phyloP scores from a whole-genome alignment of 148 eudicot genomes.

The Nepenthes mirabilis region DNA sequence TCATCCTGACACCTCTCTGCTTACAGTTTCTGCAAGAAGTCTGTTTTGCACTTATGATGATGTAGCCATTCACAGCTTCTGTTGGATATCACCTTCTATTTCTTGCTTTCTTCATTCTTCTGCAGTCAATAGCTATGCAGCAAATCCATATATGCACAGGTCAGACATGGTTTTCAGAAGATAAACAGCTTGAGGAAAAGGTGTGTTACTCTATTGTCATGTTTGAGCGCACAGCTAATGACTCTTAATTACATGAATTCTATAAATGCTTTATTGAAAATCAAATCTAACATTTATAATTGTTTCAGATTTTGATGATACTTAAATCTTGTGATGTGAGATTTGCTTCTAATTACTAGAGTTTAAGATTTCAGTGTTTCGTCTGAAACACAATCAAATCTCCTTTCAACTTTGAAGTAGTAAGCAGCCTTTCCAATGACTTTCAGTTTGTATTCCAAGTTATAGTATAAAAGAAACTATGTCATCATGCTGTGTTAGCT shows the following conservation, averaged over 20 bases:
- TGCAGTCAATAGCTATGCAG: conserved; percentile 46
- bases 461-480: too few species aligned
- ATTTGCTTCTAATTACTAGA: too few species aligned
- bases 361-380: too few species aligned
- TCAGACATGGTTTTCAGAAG: conserved; percentile 65
- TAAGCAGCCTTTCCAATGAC: too few species aligned
- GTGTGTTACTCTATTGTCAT: conserved; percentile 14
- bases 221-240: not conserved
- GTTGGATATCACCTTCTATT: not conserved
- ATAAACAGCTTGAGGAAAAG: conserved; percentile 56
- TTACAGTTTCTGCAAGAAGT: not conserved
- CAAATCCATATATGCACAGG: conserved; percentile 51
- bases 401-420: too few species aligned
- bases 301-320: not conserved
- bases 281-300: not conserved
- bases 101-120: not conserved
- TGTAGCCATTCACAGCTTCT: not conserved
- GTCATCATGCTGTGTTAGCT: too few species aligned
- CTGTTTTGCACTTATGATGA: not conserved
- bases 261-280: not conserved
- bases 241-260: not conserved
- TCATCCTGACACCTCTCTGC: too few species aligned
- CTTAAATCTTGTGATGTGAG: too few species aligned
- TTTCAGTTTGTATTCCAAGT: too few species aligned
- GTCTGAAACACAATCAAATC: too few species aligned